Base-by-base conservation (phyloP, 352 stramenopile genomes). In the Globisporangium megalacanthum region DNA sequence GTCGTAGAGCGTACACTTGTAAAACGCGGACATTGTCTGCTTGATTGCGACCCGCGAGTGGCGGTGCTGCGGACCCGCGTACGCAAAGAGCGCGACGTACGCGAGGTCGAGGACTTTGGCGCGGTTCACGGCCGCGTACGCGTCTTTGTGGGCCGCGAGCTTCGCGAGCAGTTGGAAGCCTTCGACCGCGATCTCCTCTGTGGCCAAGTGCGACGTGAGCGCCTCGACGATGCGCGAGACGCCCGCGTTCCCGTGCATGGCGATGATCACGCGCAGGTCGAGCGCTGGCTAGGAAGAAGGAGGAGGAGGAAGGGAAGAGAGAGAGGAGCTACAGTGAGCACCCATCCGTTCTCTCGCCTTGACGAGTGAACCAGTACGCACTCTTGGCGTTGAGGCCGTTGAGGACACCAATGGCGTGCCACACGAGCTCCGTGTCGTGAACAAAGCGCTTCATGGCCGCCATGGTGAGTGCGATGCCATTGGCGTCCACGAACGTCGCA, bases 1-100 rank as follows among this genome's bases (percentile, higher is more conserved):
- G 51, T 92, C 81, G 49, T 79, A 80, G 3, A 92, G 62, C 51
- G 79, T 78, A 52, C 77, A 89, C 47, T 83, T 83, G n/a, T 89
- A 73, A 41, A 89, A 89, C 44, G 66, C 64, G 33, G 73, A 69
- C n/a, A 92, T 62, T 7, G 73, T 82, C 25, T 62, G 65, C 56
- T 86, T 83, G 64, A 92, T 82, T 55, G 76, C 68, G 14, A 88
- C 50, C 0, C 82, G 77, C 0, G 82, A 89, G 46, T 92, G 79
- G 9, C 76, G 69, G 47, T 89, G 79, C 54, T 82, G 69, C 22
- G 64, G 56, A 1, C 81, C 81, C 1, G 72, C 73, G 58, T 86
- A 91, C 17, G 77, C 77, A 20, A 88, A 91, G 15, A 86, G 65
- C 4, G 79, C 82, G 22, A 87, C 69, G 31, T 88, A 87, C 53